Base-by-base conservation (phyloP, 2,329 filamentous ascomycete genomes). In the Pyricularia sp. region DNA sequence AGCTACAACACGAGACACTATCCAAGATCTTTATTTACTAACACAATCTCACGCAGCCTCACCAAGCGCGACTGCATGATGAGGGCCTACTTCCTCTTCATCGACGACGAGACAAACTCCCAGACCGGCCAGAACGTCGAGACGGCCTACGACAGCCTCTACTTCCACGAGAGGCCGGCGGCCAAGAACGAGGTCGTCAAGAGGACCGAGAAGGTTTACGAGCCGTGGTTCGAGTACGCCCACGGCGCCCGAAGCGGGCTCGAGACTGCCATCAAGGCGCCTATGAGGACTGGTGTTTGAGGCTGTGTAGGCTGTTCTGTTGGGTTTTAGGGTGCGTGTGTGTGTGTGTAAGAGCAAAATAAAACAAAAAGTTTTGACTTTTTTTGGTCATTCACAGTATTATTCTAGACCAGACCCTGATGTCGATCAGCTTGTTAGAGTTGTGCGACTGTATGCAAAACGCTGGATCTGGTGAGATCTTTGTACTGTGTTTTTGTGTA, bases 81-180 rank as follows among this genome's bases (percentile, higher is more conserved):
- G 1, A 72, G 75, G 1, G 84, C 79, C 0, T 84, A 84, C 70
- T 76, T 81, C 65, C 74, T 74, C 11, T 84, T 81, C 69, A 74
- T 85, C 12, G 77, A 85, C 23, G 82, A 84, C 67, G 76, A 77
- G 1, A 69, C 67, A 25, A 36, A 65, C 31, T 17, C 25, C 23
- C 28, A 55, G 23, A 66, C 66, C 25, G 64, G 67, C 12, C 61
- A 33, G 20, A 71, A 69, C n/a, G 70, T 71, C 30, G 69, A 73
- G 69, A 68, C 67, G 68, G 69, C 69, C 55, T 68, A 65, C 63
- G 67, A 68, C 66, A 64, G 66, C 30, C 65, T 70, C 28, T 68
- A 36, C 33, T 66, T 67, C 33, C 31, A 71, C 26, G 68, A 71
- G 17, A 65, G 23, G 30, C 58, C 70, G 30, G 42, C 66, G 50